Percentiles rank a stretch among this genome's conserved stretches.
Evolutionary conservation across 176 grass and related monocot genomes (phyloP).

Genomic region (Ananas comosus): DNA sequence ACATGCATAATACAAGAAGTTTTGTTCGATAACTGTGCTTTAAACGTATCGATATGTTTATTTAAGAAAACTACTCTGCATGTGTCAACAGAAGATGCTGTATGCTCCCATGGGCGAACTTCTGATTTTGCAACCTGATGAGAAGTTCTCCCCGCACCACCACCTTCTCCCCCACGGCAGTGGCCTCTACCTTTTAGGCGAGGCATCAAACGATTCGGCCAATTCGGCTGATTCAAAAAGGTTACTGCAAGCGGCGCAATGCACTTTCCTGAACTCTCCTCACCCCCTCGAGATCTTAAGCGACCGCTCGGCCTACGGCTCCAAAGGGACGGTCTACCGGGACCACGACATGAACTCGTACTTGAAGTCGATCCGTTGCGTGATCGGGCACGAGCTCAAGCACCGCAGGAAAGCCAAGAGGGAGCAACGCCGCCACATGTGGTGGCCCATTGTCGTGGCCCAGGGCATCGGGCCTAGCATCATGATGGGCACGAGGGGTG

Average conservation of each 20-base stretch:
- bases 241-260: conserved; percentile 42
- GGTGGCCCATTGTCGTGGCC: conserved; percentile 38
- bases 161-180: conserved; percentile 72
- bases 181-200: conserved; percentile 54
- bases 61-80: not conserved
- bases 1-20: too few relatives aligned
- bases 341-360: conserved; percentile 89
- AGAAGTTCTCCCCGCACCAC: conserved; percentile 64
- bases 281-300: conserved; percentile 89
- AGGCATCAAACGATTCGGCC: not conserved
- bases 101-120: conserved; percentile 90
- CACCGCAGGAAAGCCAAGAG: conserved; percentile 32
- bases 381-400: conserved; percentile 55
- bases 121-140: conserved; percentile 82
- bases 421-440: conserved; percentile 24
- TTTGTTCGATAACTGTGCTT: not conserved
- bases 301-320: conserved; percentile 55
- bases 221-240: conserved; percentile 22
- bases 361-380: conserved; percentile 48
- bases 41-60: not conserved
- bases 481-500: conserved; percentile 23
- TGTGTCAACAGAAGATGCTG: conserved; percentile 55
- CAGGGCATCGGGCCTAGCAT: not conserved
- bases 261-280: conserved; percentile 76
- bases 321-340: conserved; percentile 57